Evolutionary conservation across 352 stramenopile genomes (phyloP).

Genomic region (Phytophthora uliginosa): DNA sequence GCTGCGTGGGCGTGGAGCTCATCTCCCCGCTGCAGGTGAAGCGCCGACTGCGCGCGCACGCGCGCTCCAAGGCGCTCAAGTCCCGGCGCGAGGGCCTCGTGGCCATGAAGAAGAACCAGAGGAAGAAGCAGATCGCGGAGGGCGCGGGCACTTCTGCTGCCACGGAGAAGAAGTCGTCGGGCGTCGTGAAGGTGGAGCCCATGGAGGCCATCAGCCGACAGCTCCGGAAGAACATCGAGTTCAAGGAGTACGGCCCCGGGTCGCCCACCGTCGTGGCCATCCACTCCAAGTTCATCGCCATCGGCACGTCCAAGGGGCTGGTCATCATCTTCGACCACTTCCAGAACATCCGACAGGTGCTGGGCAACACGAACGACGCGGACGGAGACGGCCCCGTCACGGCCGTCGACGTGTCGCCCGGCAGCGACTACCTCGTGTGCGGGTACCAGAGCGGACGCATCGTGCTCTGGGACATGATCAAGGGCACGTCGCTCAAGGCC

Average conservation of each 20-base stretch:
- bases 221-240: conserved; percentile 94
- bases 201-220: conserved; percentile 93
- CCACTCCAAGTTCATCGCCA: conserved; percentile 97
- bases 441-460: conserved; percentile 95
- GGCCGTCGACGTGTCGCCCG: conserved; percentile 89
- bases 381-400: conserved; percentile 86
- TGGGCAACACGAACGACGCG: conserved; percentile 87
- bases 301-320: conserved; percentile 95
- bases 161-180: conserved; percentile 67
- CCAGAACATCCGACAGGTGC: conserved; percentile 93
- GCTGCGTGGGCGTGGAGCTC: conserved; percentile 84
- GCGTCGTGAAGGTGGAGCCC: conserved; percentile 91
- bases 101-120: conserved; percentile 48
- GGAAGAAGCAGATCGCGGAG: conserved; percentile 66
- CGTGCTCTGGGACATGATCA: conserved; percentile 98
- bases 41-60: conserved; percentile 71
- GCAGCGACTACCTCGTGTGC: conserved; percentile 93
- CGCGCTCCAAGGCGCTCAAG: conserved; percentile 64
- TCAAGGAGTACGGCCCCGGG: conserved; percentile 91
- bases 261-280: conserved; percentile 95
- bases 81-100: conserved; percentile 43
- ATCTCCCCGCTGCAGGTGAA: conserved; percentile 89
- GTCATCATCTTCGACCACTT: conserved; percentile 98
- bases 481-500: conserved; percentile 92
- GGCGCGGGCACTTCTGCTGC: conserved; percentile 18